Base-by-base conservation (phyloP, 805 yeast species). In the Schwanniomyces polymorphus region DNA sequence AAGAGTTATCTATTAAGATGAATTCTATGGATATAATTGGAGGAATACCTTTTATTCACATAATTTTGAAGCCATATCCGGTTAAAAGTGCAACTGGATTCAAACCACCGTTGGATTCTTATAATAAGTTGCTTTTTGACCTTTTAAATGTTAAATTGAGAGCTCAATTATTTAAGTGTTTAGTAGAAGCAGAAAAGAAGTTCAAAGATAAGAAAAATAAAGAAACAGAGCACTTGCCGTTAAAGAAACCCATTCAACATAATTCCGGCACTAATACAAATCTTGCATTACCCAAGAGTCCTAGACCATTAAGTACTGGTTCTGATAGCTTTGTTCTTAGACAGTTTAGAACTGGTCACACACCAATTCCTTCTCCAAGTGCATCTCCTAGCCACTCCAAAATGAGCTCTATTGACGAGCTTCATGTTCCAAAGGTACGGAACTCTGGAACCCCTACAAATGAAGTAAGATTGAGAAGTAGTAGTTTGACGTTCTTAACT, bases 321-420 rank as follows among this genome's bases (percentile, higher is more conserved):
- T 55, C 55, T 6, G 76, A 67, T 4, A 65, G 55, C 38, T 72
- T 74, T 49, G 52, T 72, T 3, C 61, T 72, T 45, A 55, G 78
- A 40, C 78, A 78, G 2, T 74, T 74, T 49, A 60, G 70, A 43
- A 74, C 78, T 1, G 66, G 64, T 16, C 52, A 62, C 1, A 71
- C 77, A 1, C 78, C 78, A 3, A 51, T 59, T 17, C 72, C 76
- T 0, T 67, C 75, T 0, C 78, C 78, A 1, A 50, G 57, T 14
- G 52, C 58, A 1, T 72, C 78, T 0, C 78, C 78, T 0, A 58
- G 60, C 11, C 66, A 60, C 28, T 52, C 61, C 5, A 58, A 60
- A 10, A 48, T 51, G 23, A 46, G 39, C 31, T 39, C 53, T 14
- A 23, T 49, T 2, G 51, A 47, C 23, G 27, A 18, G 14, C 16